Conservation (phyloP, 768 basidiomycete species). For the Russula sp. region DNA sequence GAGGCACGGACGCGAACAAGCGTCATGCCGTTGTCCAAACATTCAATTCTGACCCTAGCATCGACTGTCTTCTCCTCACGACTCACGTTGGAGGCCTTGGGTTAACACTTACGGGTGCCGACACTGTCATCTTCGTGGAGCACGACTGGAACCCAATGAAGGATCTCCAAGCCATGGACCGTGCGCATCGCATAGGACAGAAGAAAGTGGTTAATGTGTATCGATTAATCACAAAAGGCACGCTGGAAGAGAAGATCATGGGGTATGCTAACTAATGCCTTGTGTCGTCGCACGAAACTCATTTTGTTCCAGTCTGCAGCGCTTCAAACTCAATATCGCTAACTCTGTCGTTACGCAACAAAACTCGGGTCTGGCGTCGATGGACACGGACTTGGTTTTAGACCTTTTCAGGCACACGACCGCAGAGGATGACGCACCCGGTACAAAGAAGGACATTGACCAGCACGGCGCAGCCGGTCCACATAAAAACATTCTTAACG, state of each 20-base stretch:
- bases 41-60: constrained; percentile 96
- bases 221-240: constrained; percentile 93
- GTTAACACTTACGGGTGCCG: constrained; percentile 93
- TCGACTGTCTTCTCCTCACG: constrained; percentile 91
- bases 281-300: constrained; percentile 18
- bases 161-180: constrained; percentile 98
- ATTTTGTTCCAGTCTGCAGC: constrained; percentile 64
- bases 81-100: constrained; percentile 97
- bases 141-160: constrained; percentile 99
- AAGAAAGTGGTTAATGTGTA: constrained; percentile 99
- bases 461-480: constrained; percentile 43
- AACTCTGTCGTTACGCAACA: constrained; percentile 96
- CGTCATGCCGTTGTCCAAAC: constrained; percentile 97
- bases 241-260: constrained; percentile 99
- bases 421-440: constrained; percentile 63
- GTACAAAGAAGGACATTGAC: constrained; percentile 51
- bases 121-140: constrained; percentile 98
- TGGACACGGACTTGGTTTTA: constrained; percentile 96
- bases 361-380: constrained; percentile 86
- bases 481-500: constrained; percentile 82
- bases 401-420: constrained; percentile 86
- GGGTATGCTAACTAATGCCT: constrained; percentile 51
- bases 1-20: constrained; percentile 85
- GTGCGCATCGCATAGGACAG: constrained; percentile 96
- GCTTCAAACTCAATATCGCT: constrained; percentile 98